Evolutionary conservation across 2,329 filamentous ascomycete species (phyloP).

Genomic region (Epichloe sylvatica): DNA sequence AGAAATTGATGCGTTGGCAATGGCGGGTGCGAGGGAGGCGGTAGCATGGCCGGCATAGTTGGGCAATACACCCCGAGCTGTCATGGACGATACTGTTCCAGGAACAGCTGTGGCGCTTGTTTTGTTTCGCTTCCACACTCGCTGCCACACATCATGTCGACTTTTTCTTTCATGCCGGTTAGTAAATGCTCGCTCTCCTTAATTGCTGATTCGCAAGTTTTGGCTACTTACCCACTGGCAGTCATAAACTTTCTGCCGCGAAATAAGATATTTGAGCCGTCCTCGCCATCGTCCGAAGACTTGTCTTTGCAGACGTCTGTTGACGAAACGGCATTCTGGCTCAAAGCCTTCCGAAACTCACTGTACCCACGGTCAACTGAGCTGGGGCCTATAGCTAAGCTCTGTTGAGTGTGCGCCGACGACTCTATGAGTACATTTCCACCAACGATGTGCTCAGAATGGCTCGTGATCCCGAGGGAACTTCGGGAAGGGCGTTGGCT

Average conservation of each 20-base stretch:
- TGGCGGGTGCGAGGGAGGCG: slow-evolving; percentile 32
- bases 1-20: slow-evolving; percentile 24
- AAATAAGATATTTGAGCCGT: slow-evolving; percentile 23
- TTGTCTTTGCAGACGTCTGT: slow-evolving; percentile 11
- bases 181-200: background rate
- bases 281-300: slow-evolving; percentile 19
- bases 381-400: slow-evolving; percentile 11
- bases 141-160: slow-evolving; percentile 33
- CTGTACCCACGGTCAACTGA: slow-evolving; percentile 14
- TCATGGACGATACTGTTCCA: slow-evolving; percentile 37
- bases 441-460: slow-evolving; percentile 19
- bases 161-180: slow-evolving; percentile 19
- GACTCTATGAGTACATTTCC: slow-evolving; percentile 11
- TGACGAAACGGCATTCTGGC: slow-evolving; percentile 1
- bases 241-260: slow-evolving; percentile 20
- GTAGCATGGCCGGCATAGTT: slow-evolving; percentile 39
- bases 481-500: slow-evolving; percentile 11
- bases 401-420: slow-evolving; percentile 10
- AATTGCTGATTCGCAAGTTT: background rate
- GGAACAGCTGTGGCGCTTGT: slow-evolving; percentile 32
- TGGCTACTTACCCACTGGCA: slow-evolving; percentile 17
- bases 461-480: slow-evolving; percentile 16
- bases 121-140: slow-evolving; percentile 37
- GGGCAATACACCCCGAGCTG: slow-evolving; percentile 39
- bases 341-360: slow-evolving; percentile 15